Conservation (phyloP, 176 grass and related monocot genomes). For the Oryza rufipogon region DNA sequence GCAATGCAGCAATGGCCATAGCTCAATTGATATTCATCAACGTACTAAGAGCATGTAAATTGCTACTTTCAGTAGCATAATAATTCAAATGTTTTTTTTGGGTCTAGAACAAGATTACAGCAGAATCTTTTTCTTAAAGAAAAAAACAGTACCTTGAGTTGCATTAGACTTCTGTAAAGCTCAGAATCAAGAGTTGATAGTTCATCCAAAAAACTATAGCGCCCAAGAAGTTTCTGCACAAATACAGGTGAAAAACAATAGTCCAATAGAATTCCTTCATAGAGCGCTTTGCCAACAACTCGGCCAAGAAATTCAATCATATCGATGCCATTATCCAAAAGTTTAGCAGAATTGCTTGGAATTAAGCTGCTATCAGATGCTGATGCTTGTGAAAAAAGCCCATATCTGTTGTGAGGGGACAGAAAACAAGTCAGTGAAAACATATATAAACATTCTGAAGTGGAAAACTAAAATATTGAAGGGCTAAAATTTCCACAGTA, state of each 20-base stretch:
- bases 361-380: conserved; percentile 81
- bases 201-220: conserved; percentile 96
- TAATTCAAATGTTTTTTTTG: not conserved
- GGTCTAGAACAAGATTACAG: conserved; percentile 15
- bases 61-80: conserved; percentile 17
- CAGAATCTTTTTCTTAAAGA: not conserved
- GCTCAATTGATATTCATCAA: conserved; percentile 21
- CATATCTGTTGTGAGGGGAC: conserved; percentile 60
- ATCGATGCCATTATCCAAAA: conserved; percentile 86
- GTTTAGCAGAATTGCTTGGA: conserved; percentile 87
- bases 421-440: conserved; percentile 14
- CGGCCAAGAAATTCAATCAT: conserved; percentile 96
- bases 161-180: conserved; percentile 92
- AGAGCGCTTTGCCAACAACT: conserved; percentile 96
- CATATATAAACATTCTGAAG: not conserved
- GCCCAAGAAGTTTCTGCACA: conserved; percentile 92
- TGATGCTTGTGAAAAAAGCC: conserved; percentile 88
- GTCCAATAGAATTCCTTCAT: conserved; percentile 96
- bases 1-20: not conserved
- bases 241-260: conserved; percentile 97
- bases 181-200: conserved; percentile 90
- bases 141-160: conserved; percentile 72
- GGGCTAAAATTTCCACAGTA: conserved; percentile 12
- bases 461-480: conserved; percentile 14
- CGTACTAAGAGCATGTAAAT: not conserved